These are phyloP conservation scores for Aspergillus sp. DNA, from an alignment of 2,329 filamentous ascomycete species.

Conservation along the genomic window DNA sequence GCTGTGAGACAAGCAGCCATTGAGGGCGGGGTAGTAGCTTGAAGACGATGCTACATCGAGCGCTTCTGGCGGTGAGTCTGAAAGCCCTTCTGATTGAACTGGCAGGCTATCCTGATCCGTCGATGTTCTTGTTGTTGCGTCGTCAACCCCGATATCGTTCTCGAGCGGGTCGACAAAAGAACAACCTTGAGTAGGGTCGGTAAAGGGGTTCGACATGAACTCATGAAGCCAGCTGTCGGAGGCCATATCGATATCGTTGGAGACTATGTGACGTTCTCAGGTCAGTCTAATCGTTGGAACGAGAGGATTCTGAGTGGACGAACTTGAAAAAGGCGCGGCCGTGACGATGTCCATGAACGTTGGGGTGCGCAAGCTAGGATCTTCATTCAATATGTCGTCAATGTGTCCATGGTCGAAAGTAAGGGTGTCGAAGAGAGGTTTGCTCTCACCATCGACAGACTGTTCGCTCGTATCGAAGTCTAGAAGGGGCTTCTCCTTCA, in stretches of 20 bases:
- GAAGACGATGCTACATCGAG: neutral
- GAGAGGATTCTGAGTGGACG: neutral
- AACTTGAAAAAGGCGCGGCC: slow-evolving; percentile 13
- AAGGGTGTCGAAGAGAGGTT: slow-evolving; percentile 3
- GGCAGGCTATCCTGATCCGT: slow-evolving; percentile 5
- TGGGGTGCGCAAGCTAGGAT: slow-evolving; percentile 9
- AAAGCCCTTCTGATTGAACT: neutral
- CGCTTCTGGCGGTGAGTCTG: neutral
- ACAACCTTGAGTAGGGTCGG: slow-evolving; percentile 13
- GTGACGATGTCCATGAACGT: slow-evolving; percentile 12
- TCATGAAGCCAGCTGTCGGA: slow-evolving; percentile 32
- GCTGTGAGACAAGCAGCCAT: neutral
- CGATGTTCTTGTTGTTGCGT: neutral
- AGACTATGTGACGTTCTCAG: slow-evolving; percentile 4
- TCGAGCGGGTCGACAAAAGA: slow-evolving; percentile 15
- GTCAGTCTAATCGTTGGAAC: neutral
- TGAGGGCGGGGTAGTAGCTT: neutral
- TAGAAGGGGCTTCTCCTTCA: slow-evolving; percentile 3
- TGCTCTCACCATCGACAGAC: neutral
- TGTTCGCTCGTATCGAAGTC: neutral
- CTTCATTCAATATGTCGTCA: slow-evolving; percentile 9
- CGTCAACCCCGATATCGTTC: neutral
- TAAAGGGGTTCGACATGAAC: slow-evolving; percentile 21
- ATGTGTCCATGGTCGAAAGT: slow-evolving; percentile 9
- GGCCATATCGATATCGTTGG: slow-evolving; percentile 23